These are phyloP conservation scores for Saturnispora quitensis DNA, from an alignment of 805 yeast genomes.

Conservation along the genomic window DNA sequence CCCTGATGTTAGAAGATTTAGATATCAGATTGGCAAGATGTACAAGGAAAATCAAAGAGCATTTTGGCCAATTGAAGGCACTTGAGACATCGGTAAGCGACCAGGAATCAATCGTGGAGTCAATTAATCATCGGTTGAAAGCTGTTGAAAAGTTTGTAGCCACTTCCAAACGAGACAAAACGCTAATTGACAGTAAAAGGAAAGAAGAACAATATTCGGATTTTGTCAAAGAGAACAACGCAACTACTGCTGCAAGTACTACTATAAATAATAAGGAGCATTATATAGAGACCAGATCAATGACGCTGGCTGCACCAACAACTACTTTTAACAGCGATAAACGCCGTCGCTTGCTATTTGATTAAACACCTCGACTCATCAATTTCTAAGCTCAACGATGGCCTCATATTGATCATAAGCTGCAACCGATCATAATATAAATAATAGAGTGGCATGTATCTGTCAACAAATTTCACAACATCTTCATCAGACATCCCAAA, in stretches of 20 bases:
- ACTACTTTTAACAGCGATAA: background rate
- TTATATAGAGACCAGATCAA: background rate
- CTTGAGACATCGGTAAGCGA: background rate
- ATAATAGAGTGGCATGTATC: conserved; percentile 82
- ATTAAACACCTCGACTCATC: conserved; percentile 6
- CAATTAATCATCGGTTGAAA: background rate
- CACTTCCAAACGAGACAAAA: background rate
- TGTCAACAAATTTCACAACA: conserved; percentile 60
- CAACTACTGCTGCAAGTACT: background rate
- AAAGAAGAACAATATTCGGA: background rate
- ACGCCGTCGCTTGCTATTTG: background rate
- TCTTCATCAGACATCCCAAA: conserved; percentile 72
- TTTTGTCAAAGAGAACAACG: background rate
- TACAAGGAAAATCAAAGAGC: background rate
- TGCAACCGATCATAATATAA: conserved; percentile 41
- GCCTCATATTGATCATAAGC: background rate
- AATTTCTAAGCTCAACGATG: conserved; percentile 10
- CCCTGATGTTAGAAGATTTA: conserved; percentile 1
- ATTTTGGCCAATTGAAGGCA: background rate
- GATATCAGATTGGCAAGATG: conserved; percentile 1
- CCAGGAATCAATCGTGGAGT: background rate
- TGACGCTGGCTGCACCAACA: background rate
- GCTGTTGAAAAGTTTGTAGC: background rate
- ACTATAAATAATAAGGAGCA: background rate
- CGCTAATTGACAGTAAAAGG: background rate